phyloP scores from a whole-genome alignment of 2,329 filamentous ascomycete species.

The Colletotrichum sp. region DNA sequence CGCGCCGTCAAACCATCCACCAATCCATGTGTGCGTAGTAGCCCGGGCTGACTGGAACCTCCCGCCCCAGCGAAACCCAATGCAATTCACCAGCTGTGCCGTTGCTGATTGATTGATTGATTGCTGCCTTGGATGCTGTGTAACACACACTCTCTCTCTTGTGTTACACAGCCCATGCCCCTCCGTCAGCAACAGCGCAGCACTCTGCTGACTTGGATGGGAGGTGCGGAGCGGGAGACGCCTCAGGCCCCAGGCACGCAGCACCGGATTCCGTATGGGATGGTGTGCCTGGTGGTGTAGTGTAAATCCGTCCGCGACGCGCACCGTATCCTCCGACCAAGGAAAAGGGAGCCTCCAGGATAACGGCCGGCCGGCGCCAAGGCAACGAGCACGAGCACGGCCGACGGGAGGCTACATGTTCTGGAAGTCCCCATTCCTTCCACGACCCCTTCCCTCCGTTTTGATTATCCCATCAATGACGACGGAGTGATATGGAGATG shows the following conservation, averaged over 20 bases:
- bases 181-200: slow-evolving; percentile 5
- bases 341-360: neutral
- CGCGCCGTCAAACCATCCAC: neutral
- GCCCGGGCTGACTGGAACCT: neutral
- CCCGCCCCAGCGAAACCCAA: neutral
- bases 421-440: neutral
- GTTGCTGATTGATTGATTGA: neutral
- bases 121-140: slow-evolving; percentile 1
- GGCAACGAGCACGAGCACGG: neutral
- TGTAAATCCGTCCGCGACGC: neutral
- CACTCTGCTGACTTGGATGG: slow-evolving; percentile 1
- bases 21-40: neutral
- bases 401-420: neutral
- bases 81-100: neutral
- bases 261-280: neutral
- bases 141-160: neutral
- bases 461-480: neutral
- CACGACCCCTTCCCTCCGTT: neutral
- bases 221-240: slow-evolving; percentile 12
- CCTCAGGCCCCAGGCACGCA: neutral
- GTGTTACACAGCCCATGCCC: neutral
- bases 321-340: neutral
- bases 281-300: neutral
- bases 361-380: neutral
- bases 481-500: neutral